Evolutionary conservation across 2,329 filamentous ascomycete genomes (phyloP), one percentile per base, ranked within the genome.

Genomic region (Ceratocystis alfenasii): DNA sequence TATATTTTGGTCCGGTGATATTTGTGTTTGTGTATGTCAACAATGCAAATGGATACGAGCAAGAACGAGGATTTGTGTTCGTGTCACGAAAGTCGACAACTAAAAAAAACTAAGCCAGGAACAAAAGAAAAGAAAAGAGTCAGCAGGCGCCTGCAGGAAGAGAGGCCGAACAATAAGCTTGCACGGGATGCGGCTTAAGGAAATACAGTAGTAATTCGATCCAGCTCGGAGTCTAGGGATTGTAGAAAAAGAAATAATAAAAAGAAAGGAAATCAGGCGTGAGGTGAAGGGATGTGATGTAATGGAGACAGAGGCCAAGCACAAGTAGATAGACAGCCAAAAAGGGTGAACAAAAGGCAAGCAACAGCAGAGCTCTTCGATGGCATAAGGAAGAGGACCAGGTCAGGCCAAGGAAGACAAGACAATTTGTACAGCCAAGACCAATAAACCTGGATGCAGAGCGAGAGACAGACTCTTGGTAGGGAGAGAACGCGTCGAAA

Each of bases 41-140:
- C 17, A 41, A 25, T 20, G 48, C 25, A 55, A 64, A 59, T 46
- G 46, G 63, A 59, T 59, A 65, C 53, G 50, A 60, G 33, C 63
- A n/a, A 60, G 22, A 44, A 30, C 53, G 44, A 59, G 53, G 50
- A 12, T 59, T 59, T 59, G 55, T 59, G 25, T 20, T n/a, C 15
- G 55, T 59, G 30, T 59, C 55, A 36, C 55, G 30, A 28, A 59
- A 15, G 55, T 59, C 17, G 55, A 59, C 5, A 36, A 59, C 55
- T 59, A n/a, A 59, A 59, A 57, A 59, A 36, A n/a, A 5, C 55
- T 59, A 36, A 59, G 17, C 55, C 28, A 20, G 55, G 30, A 25
- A 28, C 55, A 36, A 59, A 30, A 30, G 7, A n/a, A 36, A 36
- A 59, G 36, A 41, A n/a, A 36, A 59, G 25, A 36, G 55, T 59